Conservation (phyloP, 2,329 filamentous ascomycete genomes). For the Colletotrichum camelliae region DNA sequence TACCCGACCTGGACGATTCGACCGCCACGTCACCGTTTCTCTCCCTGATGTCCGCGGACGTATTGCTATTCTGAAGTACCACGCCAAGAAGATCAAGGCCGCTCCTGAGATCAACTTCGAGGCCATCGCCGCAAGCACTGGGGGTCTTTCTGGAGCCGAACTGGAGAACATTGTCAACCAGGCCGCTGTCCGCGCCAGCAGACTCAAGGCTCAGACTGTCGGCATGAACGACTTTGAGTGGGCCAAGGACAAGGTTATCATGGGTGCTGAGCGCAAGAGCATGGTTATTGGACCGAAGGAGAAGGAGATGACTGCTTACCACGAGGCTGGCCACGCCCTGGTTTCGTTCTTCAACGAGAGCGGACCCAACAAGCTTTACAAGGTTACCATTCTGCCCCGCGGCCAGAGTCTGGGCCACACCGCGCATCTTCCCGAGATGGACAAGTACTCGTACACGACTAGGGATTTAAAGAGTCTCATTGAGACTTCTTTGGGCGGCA, state of each 20-base stretch:
- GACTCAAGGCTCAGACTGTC: conserved; percentile 78
- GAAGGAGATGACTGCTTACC: conserved; percentile 94
- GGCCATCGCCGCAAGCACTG: conserved; percentile 83
- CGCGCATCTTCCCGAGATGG: conserved; percentile 86
- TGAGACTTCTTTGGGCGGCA: conserved; percentile 83
- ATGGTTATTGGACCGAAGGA: conserved; percentile 92
- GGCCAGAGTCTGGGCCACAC: conserved; percentile 88
- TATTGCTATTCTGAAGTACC: conserved; percentile 90
- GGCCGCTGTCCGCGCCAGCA: conserved; percentile 92
- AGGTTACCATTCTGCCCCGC: conserved; percentile 94
- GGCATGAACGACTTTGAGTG: conserved; percentile 86
- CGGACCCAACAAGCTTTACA: conserved; percentile 82
- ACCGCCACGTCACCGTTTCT: conserved; percentile 87
- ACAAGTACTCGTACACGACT: conserved; percentile 89
- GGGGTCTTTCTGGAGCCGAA: conserved; percentile 93
- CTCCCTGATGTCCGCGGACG: conserved; percentile 93
- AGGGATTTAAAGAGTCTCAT: conserved; percentile 82
- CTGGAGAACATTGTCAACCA: conserved; percentile 97
- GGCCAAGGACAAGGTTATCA: conserved; percentile 97
- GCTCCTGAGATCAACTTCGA: conserved; percentile 81
- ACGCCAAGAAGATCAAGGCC: conserved; percentile 89
- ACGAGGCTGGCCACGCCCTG: conserved; percentile 94
- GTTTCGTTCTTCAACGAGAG: conserved; percentile 82
- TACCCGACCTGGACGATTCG: conserved; percentile 96
- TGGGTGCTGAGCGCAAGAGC: conserved; percentile 91